phyloP scores from a whole-genome alignment of 371 early-diverging fungal species.

The Funneliformis caledonium region DNA sequence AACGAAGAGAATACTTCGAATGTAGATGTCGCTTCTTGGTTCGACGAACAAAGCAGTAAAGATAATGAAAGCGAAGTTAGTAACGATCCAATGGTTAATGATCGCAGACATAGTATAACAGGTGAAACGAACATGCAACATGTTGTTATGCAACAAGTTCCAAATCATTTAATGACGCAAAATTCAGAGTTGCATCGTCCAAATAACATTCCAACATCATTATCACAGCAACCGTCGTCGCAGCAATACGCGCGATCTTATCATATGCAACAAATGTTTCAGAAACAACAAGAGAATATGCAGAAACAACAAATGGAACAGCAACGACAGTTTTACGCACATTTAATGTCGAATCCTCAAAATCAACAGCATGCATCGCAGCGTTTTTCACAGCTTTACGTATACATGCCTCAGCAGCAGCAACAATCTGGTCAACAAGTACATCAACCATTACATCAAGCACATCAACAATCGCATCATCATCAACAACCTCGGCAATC shows the following conservation, averaged over 20 bases:
- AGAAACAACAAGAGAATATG: not conserved
- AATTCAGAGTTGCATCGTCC: not conserved
- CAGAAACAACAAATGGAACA: not conserved
- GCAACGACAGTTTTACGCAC: not conserved
- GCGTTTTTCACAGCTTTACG: not conserved
- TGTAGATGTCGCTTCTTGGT: not conserved
- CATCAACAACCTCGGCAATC: constrained; percentile 2
- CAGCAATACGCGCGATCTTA: not conserved
- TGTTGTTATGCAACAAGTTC: not conserved
- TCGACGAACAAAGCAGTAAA: not conserved
- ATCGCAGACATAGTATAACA: not conserved
- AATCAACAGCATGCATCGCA: constrained; percentile 1
- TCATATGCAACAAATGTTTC: not conserved
- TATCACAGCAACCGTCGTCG: not conserved
- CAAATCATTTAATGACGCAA: not conserved
- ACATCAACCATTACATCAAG: constrained; percentile 18
- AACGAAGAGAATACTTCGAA: not conserved
- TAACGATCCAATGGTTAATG: not conserved
- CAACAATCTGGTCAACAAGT: not conserved
- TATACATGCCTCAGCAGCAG: not conserved
- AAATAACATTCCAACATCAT: not conserved
- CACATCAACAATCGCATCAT: constrained; percentile 16
- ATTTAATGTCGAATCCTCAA: not conserved
- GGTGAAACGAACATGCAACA: not conserved
- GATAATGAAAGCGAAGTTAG: not conserved